Percentiles rank a stretch among this genome's conserved stretches.
These are phyloP conservation scores for Talaromyces borbonicus DNA, from an alignment of 495 filamentous ascomycete species.

Conservation along the genomic window DNA sequence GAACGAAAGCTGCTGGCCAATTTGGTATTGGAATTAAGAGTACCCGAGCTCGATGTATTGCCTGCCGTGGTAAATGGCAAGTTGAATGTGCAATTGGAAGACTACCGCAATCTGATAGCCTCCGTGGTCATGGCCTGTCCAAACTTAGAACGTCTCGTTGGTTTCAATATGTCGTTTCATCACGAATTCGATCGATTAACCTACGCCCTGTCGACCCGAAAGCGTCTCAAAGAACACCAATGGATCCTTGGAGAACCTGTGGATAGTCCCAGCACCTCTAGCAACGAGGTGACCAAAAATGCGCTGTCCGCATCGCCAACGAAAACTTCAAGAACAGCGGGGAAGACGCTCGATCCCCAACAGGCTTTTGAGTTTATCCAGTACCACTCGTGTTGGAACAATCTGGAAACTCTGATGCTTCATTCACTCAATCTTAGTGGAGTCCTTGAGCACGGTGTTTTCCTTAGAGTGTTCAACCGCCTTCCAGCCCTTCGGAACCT, in stretches of 20 bases:
- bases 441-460: slow-evolving; percentile 52
- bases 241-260: slow-evolving; percentile 59
- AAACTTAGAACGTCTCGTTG: slow-evolving; percentile 66
- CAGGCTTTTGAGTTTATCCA: slow-evolving; percentile 60
- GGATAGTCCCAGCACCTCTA: slow-evolving; percentile 17
- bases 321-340: background rate
- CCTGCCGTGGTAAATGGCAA: slow-evolving; percentile 38
- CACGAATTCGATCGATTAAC: slow-evolving; percentile 66
- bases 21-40: slow-evolving; percentile 63
- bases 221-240: slow-evolving; percentile 62
- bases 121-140: slow-evolving; percentile 81
- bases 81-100: slow-evolving; percentile 38
- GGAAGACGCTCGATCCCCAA: slow-evolving; percentile 44
- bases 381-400: slow-evolving; percentile 60
- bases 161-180: slow-evolving; percentile 59
- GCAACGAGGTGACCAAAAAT: slow-evolving; percentile 29
- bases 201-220: slow-evolving; percentile 68
- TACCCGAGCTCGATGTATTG: slow-evolving; percentile 44
- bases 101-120: slow-evolving; percentile 63
- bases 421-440: slow-evolving; percentile 51
- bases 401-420: slow-evolving; percentile 64
- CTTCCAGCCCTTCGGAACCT: slow-evolving; percentile 65
- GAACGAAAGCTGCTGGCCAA: slow-evolving; percentile 59
- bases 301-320: slow-evolving; percentile 27
- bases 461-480: slow-evolving; percentile 56